Base-by-base conservation (phyloP, 345 rosid genomes). In the Camelina laxa region DNA sequence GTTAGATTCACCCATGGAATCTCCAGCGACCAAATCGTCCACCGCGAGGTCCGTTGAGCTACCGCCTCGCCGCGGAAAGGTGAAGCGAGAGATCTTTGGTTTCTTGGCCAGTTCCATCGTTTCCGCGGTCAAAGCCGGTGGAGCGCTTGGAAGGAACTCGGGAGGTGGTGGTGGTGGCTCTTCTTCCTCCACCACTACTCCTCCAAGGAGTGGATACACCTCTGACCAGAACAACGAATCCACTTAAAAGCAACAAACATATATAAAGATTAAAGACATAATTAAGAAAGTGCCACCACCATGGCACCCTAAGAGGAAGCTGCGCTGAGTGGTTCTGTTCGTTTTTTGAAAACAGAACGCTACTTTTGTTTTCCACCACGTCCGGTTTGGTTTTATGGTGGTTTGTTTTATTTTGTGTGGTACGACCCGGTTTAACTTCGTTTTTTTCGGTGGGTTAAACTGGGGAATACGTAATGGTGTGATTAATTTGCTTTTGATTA, bases 31-130 rank as follows among this genome's bases (percentile, higher is more conserved):
- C 35, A 71, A 72, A 57, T 65, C 57, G 50, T 59, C 73, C 62
- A 59, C 62, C 41, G 13, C 10, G 24, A 77, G 7, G 69, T 21
- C 0, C 4, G 42, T 21, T n/a, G 51, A 71, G 10, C 14, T 77
- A n/a, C 81, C 81, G 3, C 77, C 81, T 48, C 76, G 76, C 8
- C 77, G 81, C 0, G 81, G 81, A 15, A 77, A 56, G 30, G 76
- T 77, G 33, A 77, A 72, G 44, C 27, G 76, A 50, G 73, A 77
- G 76, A 77, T 77, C 68, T 77, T 77, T 51, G 81, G 73, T 22
- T 30, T 2, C 38, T 50, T 77, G 10, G 77, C 81, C 19, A 60
- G 2, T 22, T 71, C 77, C 33, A 42, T 77, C 35, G 68, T 41
- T 65, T 77, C 64, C 10, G 57, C 61, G 24, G 63, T 6, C 41